Base-by-base conservation (phyloP, 192 early-diverging fungal species). In the Kickxella alabastrina region DNA sequence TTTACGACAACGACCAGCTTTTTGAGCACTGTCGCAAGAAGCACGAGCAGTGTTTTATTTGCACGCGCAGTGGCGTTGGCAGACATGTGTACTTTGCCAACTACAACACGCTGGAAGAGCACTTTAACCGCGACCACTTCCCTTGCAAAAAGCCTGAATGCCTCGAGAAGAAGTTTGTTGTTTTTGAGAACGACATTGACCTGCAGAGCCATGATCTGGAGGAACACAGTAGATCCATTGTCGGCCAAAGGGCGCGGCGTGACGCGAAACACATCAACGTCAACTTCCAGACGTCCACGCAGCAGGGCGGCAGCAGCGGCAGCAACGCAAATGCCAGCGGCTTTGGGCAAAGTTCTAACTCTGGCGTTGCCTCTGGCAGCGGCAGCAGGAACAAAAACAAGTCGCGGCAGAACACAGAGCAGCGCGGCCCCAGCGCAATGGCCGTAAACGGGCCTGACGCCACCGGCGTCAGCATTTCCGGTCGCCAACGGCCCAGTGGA, bases 1-100 rank as follows among this genome's bases (percentile, higher is more conserved):
- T 92, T 49, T 97, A 95, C 65, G 89, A 87, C 17, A 80, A 88
- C 38, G 95, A 98, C 59, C 91, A 96, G 61, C 77, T 98, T n/a
- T 96, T 83, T 70, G 87, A 90, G 19, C 95, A 98, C 72, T 98
- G 95, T 55, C 79, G 87, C 12, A 82, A 92, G 39, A 85, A 82
- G 52, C 94, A 98, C 67, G 94, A 98, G 61, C 86, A 97, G 70
- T 98, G 95, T 51, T 88, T 91, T 60, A 68, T 96, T 17, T 98
- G 95, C 50, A 64, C 83, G 21, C 70, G 83, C 46, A 72, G 64
- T 46, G 90, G 87, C 8, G 71, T 87, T 5, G 74, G 63, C 15
- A 80, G 85, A 22, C 85, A 97, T 60, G 83, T 85, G 44, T 98
- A 98, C 65, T 98, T 86, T 63, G 52, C 68, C 40, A 85, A 97